phyloP scores from a whole-genome alignment of 768 basidiomycete genomes.

The Cantharellus anzutake region DNA sequence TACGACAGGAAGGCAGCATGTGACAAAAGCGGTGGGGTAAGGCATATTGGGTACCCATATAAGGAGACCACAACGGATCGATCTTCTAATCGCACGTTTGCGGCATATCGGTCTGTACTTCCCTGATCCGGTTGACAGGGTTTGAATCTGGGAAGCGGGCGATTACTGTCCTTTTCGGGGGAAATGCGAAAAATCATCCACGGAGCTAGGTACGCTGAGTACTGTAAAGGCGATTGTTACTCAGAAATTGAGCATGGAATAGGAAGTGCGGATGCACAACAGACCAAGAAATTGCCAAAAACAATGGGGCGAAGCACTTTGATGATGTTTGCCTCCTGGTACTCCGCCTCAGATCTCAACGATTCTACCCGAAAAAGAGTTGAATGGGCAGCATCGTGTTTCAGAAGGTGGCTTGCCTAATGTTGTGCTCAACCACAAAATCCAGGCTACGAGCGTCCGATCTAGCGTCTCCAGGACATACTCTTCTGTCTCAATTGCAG shows the following conservation, averaged over 20 bases:
- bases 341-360: background rate
- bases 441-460: background rate
- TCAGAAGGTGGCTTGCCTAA: background rate
- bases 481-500: too few relatives aligned
- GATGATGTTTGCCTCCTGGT: background rate
- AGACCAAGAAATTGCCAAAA: conserved; percentile 4
- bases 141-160: background rate
- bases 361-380: background rate
- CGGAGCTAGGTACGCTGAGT: conserved; percentile 7
- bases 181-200: conserved; percentile 5
- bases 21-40: conserved; percentile 3
- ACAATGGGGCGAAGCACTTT: conserved; percentile 4
- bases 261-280: background rate
- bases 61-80: conserved; percentile 1
- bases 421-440: background rate
- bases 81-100: background rate
- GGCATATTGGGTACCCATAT: conserved; percentile 4
- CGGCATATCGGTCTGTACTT: background rate
- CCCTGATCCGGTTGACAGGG: background rate
- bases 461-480: background rate
- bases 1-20: conserved; percentile 8
- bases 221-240: conserved; percentile 2
- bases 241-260: background rate
- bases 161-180: background rate
- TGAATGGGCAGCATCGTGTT: background rate